Base-by-base conservation (phyloP, 73 alveolate species). In the Loxodes magnus region DNA sequence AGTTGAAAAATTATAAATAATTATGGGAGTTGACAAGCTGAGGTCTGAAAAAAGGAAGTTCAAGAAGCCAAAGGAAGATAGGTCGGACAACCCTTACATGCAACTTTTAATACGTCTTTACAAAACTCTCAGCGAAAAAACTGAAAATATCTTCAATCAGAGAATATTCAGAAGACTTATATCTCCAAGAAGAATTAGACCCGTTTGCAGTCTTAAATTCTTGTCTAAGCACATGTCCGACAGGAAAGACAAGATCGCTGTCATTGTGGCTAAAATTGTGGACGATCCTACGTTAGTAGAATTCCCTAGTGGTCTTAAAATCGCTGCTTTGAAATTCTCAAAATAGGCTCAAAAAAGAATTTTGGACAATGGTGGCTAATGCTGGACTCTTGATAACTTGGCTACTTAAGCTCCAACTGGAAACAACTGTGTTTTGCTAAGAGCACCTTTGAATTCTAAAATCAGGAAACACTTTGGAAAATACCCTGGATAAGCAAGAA, bases 281-380 rank as follows among this genome's bases (percentile, higher is more conserved):
- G 87, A 89, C 56, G 92, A 83, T 65, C 79, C 68, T 27, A 23
- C 69, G 95, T 70, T 77, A 68, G 21, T 61, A 77, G 55, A 80
- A 58, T 10, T 60, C 68, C 31, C 94, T 92, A 27, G 67, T 77
- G 74, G 14, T 16, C 58, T 88, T 66, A 80, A 71, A 43, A 86
- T 89, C 51, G 66, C 78, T 51, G 96, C 96, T 53, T 81, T 89
- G 44, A 75, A 76, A 55, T 67, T 89, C 78, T 76, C 93, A 25
- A 96, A 89, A 70, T 59, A 88, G 46, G 96, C 96, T 10, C 84
- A 96, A 85, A 84, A 85, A 51, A 85, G 98, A 85, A 89, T 85
- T 65, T 51, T 61, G 42, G 85, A 62, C 15, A 90, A 91, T 27
- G 92, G 92, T 29, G 98, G 98, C 43, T 70, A 84, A 55, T 59